These are phyloP conservation scores for Hemileccinum impolitum DNA, from an alignment of 768 basidiomycete species.

Conservation along the genomic window DNA sequence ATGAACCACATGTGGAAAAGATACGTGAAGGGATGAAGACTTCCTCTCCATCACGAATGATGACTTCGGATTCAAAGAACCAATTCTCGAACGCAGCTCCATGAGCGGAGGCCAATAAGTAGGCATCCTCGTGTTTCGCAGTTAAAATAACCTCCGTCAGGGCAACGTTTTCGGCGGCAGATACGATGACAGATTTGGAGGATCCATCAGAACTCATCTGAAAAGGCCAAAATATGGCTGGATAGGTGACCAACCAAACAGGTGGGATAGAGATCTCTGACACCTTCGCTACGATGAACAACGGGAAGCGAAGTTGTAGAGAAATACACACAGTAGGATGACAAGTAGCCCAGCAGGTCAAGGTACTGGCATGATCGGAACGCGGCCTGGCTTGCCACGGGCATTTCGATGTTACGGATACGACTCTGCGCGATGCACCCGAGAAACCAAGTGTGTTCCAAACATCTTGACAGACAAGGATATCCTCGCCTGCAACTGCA, in stretches of 20 bases:
- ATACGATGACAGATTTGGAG: constrained; percentile 18
- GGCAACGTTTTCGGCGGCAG: constrained; percentile 27
- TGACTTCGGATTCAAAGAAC: constrained; percentile 38
- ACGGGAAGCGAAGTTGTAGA: neutral
- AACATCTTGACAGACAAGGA: constrained; percentile 30
- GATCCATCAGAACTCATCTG: constrained; percentile 3
- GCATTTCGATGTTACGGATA: constrained; percentile 25
- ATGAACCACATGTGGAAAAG: constrained; percentile 16
- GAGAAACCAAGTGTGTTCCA: constrained; percentile 30
- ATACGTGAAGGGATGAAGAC: constrained; percentile 28
- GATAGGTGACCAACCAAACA: constrained; percentile 37
- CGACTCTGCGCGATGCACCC: constrained; percentile 7
- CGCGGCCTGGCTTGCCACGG: constrained; percentile 1
- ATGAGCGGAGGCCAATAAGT: constrained; percentile 36
- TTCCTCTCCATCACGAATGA: constrained; percentile 52
- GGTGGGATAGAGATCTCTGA: constrained; percentile 36
- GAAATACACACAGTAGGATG: constrained; percentile 37
- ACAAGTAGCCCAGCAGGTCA: constrained; percentile 35
- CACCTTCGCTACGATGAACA: constrained; percentile 30
- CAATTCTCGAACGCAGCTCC: constrained; percentile 39
- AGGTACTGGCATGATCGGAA: constrained; percentile 2
- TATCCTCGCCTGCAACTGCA: constrained; percentile 17
- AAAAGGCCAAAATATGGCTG: constrained; percentile 34
- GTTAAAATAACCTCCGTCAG: constrained; percentile 52
- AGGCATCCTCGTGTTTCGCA: constrained; percentile 50